Percentiles rank a stretch among this genome's conserved stretches.
phyloP scores from a whole-genome alignment of 106 monocot genomes.

The Ottelia alismoides region DNA sequence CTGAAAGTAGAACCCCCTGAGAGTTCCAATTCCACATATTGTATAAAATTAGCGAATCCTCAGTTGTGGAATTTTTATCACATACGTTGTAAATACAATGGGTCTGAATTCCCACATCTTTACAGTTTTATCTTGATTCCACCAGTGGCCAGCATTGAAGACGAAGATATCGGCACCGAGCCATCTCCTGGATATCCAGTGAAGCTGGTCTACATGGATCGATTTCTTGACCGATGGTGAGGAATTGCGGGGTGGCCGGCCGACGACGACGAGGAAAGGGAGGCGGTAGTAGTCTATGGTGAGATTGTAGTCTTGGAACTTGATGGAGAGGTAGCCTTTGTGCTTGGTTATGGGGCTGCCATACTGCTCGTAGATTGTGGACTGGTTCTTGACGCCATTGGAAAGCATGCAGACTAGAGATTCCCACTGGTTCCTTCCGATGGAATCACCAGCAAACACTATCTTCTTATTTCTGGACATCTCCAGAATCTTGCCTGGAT shows the following conservation, averaged over 20 bases:
- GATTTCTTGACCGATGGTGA: constrained; percentile 10
- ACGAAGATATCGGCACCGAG: too few species aligned
- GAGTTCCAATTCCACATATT: constrained; percentile 22
- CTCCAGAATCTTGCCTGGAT: constrained; percentile 59
- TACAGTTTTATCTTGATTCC: too few species aligned
- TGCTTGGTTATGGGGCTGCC: constrained; percentile 75
- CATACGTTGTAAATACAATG: neutral
- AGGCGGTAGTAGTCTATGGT: too few species aligned
- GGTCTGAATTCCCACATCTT: constrained; percentile 18
- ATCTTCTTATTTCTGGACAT: constrained; percentile 53
- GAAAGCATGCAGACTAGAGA: constrained; percentile 69
- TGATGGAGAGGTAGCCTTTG: constrained; percentile 53
- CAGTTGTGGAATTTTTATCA: too few species aligned
- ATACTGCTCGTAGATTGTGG: constrained; percentile 35
- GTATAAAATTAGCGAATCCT: constrained; percentile 64
- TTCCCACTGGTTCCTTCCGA: too few species aligned
- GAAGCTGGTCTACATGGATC: constrained; percentile 46
- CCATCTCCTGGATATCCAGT: too few species aligned
- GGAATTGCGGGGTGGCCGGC: constrained; percentile 26
- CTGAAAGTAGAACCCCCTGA: too few species aligned
- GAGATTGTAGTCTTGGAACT: constrained; percentile 50
- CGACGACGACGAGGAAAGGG: constrained; percentile 44
- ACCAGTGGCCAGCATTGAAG: too few species aligned
- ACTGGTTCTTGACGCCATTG: constrained; percentile 14
- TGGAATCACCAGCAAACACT: constrained; percentile 41